Evolutionary conservation across 257 asterid species (phyloP).

Genomic region (Coffea eugenioides): DNA sequence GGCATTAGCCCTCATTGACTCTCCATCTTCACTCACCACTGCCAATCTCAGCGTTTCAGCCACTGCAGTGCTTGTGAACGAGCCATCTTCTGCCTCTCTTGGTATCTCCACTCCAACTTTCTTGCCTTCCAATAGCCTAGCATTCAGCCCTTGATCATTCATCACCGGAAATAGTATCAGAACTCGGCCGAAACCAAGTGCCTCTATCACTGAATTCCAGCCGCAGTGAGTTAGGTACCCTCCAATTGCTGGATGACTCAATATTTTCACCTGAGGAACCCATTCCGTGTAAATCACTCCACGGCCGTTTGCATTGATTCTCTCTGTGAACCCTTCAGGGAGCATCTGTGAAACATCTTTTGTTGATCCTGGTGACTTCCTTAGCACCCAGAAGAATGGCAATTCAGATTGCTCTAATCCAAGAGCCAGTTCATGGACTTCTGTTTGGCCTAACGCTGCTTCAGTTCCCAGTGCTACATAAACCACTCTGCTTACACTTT

Average conservation of each 20-base stretch:
- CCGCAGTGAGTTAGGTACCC: slow-evolving; percentile 86
- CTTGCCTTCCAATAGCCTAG: slow-evolving; percentile 64
- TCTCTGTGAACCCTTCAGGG: slow-evolving; percentile 50
- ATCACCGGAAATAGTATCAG: slow-evolving; percentile 69
- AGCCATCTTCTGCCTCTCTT: slow-evolving; percentile 53
- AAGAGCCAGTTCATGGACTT: slow-evolving; percentile 52
- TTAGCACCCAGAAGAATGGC: slow-evolving; percentile 81
- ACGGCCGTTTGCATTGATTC: slow-evolving; percentile 30
- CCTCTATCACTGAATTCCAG: slow-evolving; percentile 86
- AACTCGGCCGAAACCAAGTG: slow-evolving; percentile 55
- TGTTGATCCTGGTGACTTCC: slow-evolving; percentile 34
- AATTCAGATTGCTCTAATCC: slow-evolving; percentile 63
- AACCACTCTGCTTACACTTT: slow-evolving; percentile 38
- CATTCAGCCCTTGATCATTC: slow-evolving; percentile 86
- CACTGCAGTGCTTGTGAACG: slow-evolving; percentile 49
- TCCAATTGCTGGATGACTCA: slow-evolving; percentile 54
- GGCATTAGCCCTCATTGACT: slow-evolving; percentile 48
- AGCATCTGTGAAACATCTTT: slow-evolving; percentile 38
- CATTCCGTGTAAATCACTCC: slow-evolving; percentile 47
- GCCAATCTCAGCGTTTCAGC: slow-evolving; percentile 55
- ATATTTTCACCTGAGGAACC: slow-evolving; percentile 77
- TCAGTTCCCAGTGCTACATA: slow-evolving; percentile 91
- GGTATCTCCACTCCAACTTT: slow-evolving; percentile 71
- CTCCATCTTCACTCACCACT: slow-evolving; percentile 55
- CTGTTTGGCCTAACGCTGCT: slow-evolving; percentile 43